These are phyloP conservation scores for Porodaedalea pini DNA, from an alignment of 1,284 basidiomycete species.

Conservation along the genomic window DNA sequence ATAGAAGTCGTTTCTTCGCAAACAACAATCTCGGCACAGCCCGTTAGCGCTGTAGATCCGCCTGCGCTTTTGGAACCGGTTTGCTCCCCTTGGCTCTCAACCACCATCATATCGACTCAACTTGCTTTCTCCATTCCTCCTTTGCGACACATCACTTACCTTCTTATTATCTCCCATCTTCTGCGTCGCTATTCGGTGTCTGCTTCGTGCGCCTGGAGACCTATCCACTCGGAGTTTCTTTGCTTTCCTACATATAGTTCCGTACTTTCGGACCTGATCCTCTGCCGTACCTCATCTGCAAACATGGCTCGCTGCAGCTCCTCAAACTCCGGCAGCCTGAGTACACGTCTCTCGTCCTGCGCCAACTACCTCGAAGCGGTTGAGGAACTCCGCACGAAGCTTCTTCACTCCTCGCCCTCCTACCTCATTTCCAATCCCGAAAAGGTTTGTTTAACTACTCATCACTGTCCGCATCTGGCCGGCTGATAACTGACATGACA, in stretches of 20 bases:
- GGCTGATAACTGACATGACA: conserved; percentile 12
- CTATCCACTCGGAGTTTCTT: not conserved
- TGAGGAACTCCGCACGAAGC: conserved; percentile 8
- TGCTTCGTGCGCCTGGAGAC: not conserved
- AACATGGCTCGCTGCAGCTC: conserved; percentile 12
- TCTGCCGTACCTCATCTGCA: not conserved
- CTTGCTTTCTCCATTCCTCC: not conserved
- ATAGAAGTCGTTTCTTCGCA: conserved; percentile 7
- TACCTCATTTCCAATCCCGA: conserved; percentile 15
- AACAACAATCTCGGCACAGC: conserved; percentile 16
- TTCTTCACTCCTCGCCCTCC: conserved; percentile 16
- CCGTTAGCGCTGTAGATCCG: conserved; percentile 19
- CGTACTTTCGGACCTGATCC: not conserved
- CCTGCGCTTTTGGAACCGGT: not conserved
- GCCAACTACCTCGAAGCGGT: conserved; percentile 12
- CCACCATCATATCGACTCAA: conserved; percentile 14
- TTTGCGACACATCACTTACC: not conserved
- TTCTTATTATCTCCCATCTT: not conserved
- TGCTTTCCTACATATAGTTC: not conserved
- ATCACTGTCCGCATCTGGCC: not conserved
- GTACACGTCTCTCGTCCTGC: conserved; percentile 10
- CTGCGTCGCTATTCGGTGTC: not conserved
- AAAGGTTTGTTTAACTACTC: conserved; percentile 9
- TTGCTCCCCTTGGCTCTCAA: conserved; percentile 7
- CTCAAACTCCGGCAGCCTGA: conserved; percentile 8